Percentiles rank a stretch among this genome's conserved stretches.
Conservation (phyloP, 2,329 filamentous ascomycete species). For the Alternaria arborescens region DNA sequence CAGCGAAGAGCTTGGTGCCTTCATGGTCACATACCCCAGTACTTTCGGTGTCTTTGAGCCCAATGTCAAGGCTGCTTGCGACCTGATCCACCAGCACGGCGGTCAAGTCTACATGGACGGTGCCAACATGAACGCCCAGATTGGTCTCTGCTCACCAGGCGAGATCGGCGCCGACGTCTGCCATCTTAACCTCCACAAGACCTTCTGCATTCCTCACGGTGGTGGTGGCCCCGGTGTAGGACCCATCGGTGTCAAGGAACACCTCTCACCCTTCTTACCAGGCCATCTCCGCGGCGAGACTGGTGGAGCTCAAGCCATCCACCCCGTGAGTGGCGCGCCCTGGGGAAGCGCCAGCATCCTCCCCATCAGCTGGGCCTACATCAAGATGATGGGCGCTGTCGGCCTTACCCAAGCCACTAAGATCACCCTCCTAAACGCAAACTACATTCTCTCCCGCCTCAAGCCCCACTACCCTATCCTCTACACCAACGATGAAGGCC, state of each 20-base stretch:
- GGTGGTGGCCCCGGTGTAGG: slow-evolving; percentile 93
- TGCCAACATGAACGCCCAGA: slow-evolving; percentile 98
- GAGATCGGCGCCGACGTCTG: slow-evolving; percentile 97
- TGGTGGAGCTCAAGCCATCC: slow-evolving; percentile 66
- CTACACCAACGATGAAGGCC: slow-evolving; percentile 88
- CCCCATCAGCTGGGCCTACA: slow-evolving; percentile 94
- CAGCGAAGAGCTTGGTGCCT: slow-evolving; percentile 82
- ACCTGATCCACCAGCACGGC: slow-evolving; percentile 84
- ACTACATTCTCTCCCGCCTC: slow-evolving; percentile 91
- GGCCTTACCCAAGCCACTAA: slow-evolving; percentile 90
- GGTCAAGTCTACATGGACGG: slow-evolving; percentile 99
- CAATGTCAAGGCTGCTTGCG: slow-evolving; percentile 82
- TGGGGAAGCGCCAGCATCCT: slow-evolving; percentile 92
- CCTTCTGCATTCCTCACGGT: slow-evolving; percentile 97
- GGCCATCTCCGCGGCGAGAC: slow-evolving; percentile 70
- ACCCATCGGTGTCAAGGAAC: slow-evolving; percentile 88
- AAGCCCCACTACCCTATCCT: slow-evolving; percentile 87
- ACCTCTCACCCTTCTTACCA: slow-evolving; percentile 80
- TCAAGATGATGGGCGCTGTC: slow-evolving; percentile 86
- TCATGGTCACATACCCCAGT: slow-evolving; percentile 97
- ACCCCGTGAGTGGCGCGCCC: slow-evolving; percentile 80
- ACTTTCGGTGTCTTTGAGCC: slow-evolving; percentile 97
- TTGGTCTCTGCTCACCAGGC: slow-evolving; percentile 91
- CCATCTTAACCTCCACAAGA: slow-evolving; percentile 98
- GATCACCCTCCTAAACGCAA: slow-evolving; percentile 92